A percentile compares a stretch with the other conserved stretches of the same genome.
phyloP scores from a whole-genome alignment of 768 basidiomycete genomes.

The Austroboletus festivus region DNA sequence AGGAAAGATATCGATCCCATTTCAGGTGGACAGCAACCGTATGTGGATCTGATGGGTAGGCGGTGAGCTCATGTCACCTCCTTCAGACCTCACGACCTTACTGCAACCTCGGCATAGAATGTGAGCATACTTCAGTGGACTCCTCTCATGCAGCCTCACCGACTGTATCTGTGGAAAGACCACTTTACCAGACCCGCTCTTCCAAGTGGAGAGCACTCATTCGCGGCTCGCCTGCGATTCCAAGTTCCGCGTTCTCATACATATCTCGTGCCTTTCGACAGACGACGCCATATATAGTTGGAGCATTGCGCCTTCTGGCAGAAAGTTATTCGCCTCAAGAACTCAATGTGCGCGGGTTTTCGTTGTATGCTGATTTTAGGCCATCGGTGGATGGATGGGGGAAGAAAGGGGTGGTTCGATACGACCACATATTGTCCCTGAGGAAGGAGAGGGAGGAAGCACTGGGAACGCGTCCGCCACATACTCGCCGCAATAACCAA shows the following conservation, averaged over 20 bases:
- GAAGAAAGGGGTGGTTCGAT: conserved; percentile 68
- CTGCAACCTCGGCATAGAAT: conserved; percentile 28
- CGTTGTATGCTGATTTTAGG: conserved; percentile 84
- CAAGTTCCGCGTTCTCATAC: conserved; percentile 78
- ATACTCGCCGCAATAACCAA: neutral
- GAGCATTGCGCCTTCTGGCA: conserved; percentile 69
- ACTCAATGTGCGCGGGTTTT: conserved; percentile 66
- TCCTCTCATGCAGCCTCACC: neutral
- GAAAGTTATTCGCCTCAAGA: conserved; percentile 55
- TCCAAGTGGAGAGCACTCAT: conserved; percentile 83
- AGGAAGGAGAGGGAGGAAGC: conserved; percentile 34
- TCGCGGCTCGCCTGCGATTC: conserved; percentile 63
- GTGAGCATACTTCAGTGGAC: conserved; percentile 29
- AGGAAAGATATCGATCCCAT: conserved; percentile 54
- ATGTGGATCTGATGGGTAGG: conserved; percentile 81
- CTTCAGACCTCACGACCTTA: neutral
- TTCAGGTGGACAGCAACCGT: conserved; percentile 67
- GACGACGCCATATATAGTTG: conserved; percentile 72
- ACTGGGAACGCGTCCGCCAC: conserved; percentile 9
- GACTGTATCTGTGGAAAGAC: conserved; percentile 42
- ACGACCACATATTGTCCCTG: conserved; percentile 62
- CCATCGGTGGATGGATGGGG: conserved; percentile 85
- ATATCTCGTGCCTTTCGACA: conserved; percentile 78
- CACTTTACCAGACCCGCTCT: conserved; percentile 68
- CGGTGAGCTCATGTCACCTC: conserved; percentile 38